Evolutionary conservation across 257 asterid genomes (phyloP).

Genomic region (Linaria vulgaris): DNA sequence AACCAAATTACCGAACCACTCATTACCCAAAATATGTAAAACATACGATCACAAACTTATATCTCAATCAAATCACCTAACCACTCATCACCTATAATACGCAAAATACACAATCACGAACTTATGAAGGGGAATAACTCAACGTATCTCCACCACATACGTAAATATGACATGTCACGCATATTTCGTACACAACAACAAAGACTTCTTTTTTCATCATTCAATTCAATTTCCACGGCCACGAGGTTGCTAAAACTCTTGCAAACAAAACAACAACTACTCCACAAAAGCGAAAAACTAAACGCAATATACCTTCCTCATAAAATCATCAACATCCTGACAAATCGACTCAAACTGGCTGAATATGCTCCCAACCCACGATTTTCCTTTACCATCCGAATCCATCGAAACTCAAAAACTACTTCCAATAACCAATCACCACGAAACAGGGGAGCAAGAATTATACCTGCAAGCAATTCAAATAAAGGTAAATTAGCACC

Average conservation of each 20-base stretch:
- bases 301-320: conserved; percentile 49
- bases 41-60: too few species aligned
- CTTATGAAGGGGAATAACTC: not conserved
- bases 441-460: too few species aligned
- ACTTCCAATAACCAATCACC: conserved; percentile 15
- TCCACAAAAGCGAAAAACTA: not conserved
- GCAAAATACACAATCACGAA: not conserved
- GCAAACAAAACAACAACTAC: too few species aligned
- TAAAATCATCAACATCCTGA: conserved; percentile 69
- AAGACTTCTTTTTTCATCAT: not conserved
- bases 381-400: conserved; percentile 37
- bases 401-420: conserved; percentile 38
- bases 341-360: conserved; percentile 59
- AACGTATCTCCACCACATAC: not conserved
- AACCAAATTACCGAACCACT: too few species aligned
- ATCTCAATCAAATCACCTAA: not conserved
- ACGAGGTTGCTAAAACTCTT: too few species aligned
- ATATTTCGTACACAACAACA: not conserved
- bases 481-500: too few species aligned
- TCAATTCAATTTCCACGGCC: not conserved
- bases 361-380: conserved; percentile 68
- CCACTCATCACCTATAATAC: not conserved
- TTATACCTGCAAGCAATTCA: too few species aligned
- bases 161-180: not conserved
- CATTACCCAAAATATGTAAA: not conserved